phyloP scores from a whole-genome alignment of 140 eudicot species.

The Flaveria floridana region DNA sequence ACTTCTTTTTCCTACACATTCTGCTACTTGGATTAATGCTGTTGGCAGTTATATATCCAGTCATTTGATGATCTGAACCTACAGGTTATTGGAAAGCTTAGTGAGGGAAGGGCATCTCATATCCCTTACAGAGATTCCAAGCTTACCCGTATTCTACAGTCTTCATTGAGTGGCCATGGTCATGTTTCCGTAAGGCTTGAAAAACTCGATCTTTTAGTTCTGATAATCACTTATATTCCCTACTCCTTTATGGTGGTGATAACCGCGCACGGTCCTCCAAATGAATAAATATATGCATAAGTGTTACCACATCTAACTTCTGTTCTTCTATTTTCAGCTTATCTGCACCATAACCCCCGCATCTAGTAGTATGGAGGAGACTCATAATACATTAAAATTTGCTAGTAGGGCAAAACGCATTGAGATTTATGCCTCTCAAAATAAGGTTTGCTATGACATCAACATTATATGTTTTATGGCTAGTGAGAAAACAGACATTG shows the following conservation, averaged over 20 bases:
- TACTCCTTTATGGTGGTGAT: neutral
- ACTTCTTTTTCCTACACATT: neutral
- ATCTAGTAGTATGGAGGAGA: constrained; percentile 97
- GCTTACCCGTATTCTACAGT: constrained; percentile 94
- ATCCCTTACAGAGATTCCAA: constrained; percentile 97
- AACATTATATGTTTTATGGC: constrained; percentile 22
- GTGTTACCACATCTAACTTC: constrained; percentile 17
- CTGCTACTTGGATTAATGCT: neutral
- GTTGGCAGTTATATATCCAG: constrained; percentile 12
- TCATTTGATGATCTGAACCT: constrained; percentile 20
- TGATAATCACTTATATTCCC: constrained; percentile 16
- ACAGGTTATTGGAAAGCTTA: constrained; percentile 96
- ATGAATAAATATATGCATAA: neutral
- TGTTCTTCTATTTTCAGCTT: constrained; percentile 53
- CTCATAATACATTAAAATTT: constrained; percentile 91
- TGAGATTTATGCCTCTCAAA: constrained; percentile 90
- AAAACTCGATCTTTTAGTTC: constrained; percentile 6
- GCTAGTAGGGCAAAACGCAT: constrained; percentile 98
- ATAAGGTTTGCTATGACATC: constrained; percentile 56
- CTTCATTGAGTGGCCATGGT: constrained; percentile 97
- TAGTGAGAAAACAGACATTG: neutral
- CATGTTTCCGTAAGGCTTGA: constrained; percentile 91
- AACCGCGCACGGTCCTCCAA: neutral
- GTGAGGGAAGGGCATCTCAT: constrained; percentile 98
- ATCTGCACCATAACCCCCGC: constrained; percentile 98